These are phyloP conservation scores for Tuber magnatum DNA, from an alignment of 495 filamentous ascomycete species.

Conservation along the genomic window DNA sequence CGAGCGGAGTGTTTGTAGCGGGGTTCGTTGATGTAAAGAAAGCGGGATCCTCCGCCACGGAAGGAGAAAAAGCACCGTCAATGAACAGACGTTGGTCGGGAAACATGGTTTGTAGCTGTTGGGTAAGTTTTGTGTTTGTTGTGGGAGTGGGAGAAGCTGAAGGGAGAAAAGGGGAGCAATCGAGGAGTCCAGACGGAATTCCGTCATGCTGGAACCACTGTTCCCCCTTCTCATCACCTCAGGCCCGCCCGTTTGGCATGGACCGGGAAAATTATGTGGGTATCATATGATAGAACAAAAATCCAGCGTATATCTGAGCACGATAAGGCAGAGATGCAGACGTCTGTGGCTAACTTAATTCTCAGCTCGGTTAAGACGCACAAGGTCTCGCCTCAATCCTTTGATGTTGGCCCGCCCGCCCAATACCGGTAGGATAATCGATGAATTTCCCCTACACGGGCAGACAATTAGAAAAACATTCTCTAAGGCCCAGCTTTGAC, in stretches of 20 bases:
- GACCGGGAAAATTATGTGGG: background rate
- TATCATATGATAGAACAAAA: background rate
- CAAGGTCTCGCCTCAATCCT: background rate
- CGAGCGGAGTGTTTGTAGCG: conserved; percentile 56
- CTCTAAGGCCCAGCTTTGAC: background rate
- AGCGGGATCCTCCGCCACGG: background rate
- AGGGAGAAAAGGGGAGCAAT: background rate
- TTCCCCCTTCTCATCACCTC: background rate
- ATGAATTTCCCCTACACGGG: background rate
- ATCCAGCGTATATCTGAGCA: background rate
- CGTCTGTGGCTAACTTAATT: background rate
- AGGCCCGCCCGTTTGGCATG: background rate
- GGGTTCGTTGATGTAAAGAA: conserved; percentile 61
- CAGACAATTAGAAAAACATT: background rate
- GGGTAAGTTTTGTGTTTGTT: background rate
- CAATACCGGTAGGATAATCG: background rate
- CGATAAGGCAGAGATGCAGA: background rate
- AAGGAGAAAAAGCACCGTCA: background rate
- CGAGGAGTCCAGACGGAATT: background rate
- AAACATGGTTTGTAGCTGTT: background rate
- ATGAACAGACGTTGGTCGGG: background rate
- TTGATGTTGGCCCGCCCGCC: background rate
- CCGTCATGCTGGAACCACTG: background rate
- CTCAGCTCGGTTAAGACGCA: background rate
- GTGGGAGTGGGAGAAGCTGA: background rate